Evolutionary conservation across 768 basidiomycete genomes (phyloP), one percentile per base, ranked within the genome.

Genomic region (Trametes elegans): DNA sequence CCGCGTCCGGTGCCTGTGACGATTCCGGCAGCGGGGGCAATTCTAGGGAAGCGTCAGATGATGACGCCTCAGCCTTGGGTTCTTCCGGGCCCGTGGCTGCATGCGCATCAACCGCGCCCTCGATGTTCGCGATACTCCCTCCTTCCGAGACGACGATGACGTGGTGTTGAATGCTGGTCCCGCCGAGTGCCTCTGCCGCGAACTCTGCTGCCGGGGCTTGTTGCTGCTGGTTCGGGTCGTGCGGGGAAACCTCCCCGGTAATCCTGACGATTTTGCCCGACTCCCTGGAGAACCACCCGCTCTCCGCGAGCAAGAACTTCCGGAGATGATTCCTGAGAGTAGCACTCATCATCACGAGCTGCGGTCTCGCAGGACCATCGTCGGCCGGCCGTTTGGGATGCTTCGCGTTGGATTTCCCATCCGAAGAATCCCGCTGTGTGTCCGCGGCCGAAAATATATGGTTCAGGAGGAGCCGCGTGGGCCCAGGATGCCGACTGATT

Each of bases 281-380:
- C 46, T 40, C 61, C 21, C 53, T 49, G n/a, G 50, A 52, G 60
- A 87, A 64, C 85, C 85, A 89, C 10, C 79, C 79, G 60, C 79
- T 85, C 49, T 81, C 75, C 44, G 71, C 71, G 55, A 78, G 79
- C 31, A 88, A 70, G 58, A 78, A 80, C 44, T 78, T 72, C 57
- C 75, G 75, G 42, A 85, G 71, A 55, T 78, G 78, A 45, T 71
- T 75, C 38, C 81, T 76, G 58, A 91, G 72, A 7, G 88, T 90
- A 36, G 89, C 89, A 64, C 87, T 89, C 44, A 83, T 78, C 64
- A 88, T 68, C 38, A 90, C 72, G 49, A 88, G 67, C 66, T 90
- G 89, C 21, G 86, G 81, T 13, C 19, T 34, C 23, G 27, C 23
- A 35, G 13, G 13, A 5, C 5, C 34, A 26, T 47, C 18, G 19